Percentiles rank a stretch among this genome's conserved stretches.
Conservation (phyloP, 129 eudicot species). For the Centella asiatica region DNA sequence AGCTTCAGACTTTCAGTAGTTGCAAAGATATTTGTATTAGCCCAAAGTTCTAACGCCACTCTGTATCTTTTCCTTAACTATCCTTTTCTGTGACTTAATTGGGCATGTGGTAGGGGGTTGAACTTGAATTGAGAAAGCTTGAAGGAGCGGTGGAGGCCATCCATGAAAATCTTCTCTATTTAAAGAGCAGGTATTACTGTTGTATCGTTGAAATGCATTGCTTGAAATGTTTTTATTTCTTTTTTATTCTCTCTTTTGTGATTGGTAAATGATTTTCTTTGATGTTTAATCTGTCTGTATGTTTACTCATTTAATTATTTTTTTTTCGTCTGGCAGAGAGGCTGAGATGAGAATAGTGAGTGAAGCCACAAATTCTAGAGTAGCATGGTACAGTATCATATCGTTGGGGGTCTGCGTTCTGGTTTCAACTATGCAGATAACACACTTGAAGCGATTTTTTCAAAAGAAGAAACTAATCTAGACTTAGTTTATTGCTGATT, state of each 20-base stretch:
- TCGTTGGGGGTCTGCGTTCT: constrained; percentile 69
- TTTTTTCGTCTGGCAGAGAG: constrained; percentile 41
- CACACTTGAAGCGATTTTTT: constrained; percentile 65
- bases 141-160: constrained; percentile 92
- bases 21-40: background rate
- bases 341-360: constrained; percentile 70
- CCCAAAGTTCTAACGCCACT: background rate
- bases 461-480: constrained; percentile 87
- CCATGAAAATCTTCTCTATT: constrained; percentile 66
- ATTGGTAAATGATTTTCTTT: background rate
- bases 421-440: constrained; percentile 51
- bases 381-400: constrained; percentile 72
- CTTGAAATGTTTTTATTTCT: background rate
- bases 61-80: background rate
- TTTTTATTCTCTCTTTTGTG: background rate
- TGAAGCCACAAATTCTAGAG: constrained; percentile 68
- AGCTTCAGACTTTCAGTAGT: background rate
- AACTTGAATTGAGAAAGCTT: constrained; percentile 86
- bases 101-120: constrained; percentile 57
- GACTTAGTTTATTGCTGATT: background rate
- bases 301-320: background rate
- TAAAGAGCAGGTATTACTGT: constrained; percentile 50
- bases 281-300: too few relatives aligned
- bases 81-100: constrained; percentile 16
- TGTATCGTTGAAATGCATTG: background rate